A percentile compares a stretch with the other conserved stretches of the same genome.
Conservation (phyloP, 306 rosid species). For the Mimosa pudica region DNA sequence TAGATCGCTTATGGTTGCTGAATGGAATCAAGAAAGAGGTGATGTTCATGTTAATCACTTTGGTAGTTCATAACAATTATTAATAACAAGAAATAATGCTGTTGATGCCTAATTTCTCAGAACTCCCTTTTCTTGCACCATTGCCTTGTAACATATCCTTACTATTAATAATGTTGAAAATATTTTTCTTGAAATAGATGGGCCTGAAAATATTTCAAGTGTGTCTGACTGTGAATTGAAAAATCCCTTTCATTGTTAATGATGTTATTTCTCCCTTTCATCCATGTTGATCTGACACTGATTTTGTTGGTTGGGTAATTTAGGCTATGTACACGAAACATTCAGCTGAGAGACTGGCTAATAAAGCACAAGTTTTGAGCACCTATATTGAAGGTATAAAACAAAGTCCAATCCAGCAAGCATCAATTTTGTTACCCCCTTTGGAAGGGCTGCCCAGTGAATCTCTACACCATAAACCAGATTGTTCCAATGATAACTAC, state of each 20-base stretch:
- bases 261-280: constrained; percentile 6
- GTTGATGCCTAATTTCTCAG: not conserved
- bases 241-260: constrained; percentile 3
- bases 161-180: constrained; percentile 16
- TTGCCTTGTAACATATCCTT: not conserved
- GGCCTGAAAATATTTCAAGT: constrained; percentile 14
- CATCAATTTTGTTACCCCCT: constrained; percentile 40
- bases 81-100: not conserved
- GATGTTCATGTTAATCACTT: not conserved
- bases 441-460: constrained; percentile 37
- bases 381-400: constrained; percentile 20
- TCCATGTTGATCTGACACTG: constrained; percentile 34
- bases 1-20: not conserved
- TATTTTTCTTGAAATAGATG: constrained; percentile 15
- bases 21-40: not conserved
- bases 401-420: constrained; percentile 38
- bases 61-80: not conserved
- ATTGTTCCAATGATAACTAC: constrained; percentile 36
- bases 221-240: constrained; percentile 7
- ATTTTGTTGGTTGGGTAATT: constrained; percentile 40
- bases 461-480: constrained; percentile 38
- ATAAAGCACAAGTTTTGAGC: constrained; percentile 39
- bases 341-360: constrained; percentile 39
- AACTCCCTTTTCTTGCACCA: not conserved
- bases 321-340: constrained; percentile 41